phyloP scores from a whole-genome alignment of 108 stramenopile genomes.

The Thalassiosira profunda region DNA sequence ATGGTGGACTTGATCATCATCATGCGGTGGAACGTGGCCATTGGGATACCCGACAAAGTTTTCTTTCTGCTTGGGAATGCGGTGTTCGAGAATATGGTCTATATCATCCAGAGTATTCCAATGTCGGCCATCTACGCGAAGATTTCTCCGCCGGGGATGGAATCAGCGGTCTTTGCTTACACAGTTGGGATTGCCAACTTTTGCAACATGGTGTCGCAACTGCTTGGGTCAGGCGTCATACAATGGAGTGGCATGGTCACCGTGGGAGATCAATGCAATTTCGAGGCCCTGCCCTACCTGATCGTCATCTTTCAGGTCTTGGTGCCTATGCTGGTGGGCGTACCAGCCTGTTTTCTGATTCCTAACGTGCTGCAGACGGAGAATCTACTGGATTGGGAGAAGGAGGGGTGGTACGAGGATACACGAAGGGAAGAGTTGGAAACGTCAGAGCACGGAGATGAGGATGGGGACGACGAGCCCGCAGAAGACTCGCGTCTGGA shows the following conservation, averaged over 20 bases:
- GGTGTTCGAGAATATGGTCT: constrained; percentile 41
- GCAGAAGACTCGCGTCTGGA: too few species aligned
- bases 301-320: constrained; percentile 42
- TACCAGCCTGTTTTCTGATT: constrained; percentile 39
- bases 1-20: constrained; percentile 49
- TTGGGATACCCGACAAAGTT: constrained; percentile 47
- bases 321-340: constrained; percentile 27
- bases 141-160: constrained; percentile 46
- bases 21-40: constrained; percentile 42
- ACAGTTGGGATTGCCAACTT: constrained; percentile 50
- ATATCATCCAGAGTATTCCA: constrained; percentile 23
- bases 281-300: constrained; percentile 23
- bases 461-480: too few species aligned
- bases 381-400: constrained; percentile 38
- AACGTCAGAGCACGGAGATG: too few species aligned
- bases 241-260: constrained; percentile 49
- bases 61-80: constrained; percentile 50
- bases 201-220: constrained; percentile 35
- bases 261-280: constrained; percentile 48
- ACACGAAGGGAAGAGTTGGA: too few species aligned
- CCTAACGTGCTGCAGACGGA: constrained; percentile 47
- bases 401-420: constrained; percentile 37
- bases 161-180: constrained; percentile 51
- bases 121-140: constrained; percentile 40
- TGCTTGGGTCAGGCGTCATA: constrained; percentile 47